These are phyloP conservation scores for Penicillium rolfsii DNA, from an alignment of 2,329 filamentous ascomycete species.

Conservation along the genomic window DNA sequence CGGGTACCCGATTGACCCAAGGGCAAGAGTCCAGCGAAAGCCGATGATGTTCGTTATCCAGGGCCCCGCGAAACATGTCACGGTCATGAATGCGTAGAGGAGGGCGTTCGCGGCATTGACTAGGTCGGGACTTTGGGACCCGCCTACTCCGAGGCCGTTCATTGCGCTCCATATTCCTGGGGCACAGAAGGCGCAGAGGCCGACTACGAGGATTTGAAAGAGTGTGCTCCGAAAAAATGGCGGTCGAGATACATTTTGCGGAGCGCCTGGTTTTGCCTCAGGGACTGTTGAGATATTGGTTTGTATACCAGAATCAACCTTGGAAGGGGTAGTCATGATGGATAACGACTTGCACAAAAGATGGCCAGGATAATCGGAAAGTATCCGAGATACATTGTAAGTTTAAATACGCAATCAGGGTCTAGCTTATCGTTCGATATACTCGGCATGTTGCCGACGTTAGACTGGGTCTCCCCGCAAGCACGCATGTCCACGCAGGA, in stretches of 20 bases:
- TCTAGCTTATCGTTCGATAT: background rate
- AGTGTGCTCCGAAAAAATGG: constrained; percentile 22
- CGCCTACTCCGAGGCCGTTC: constrained; percentile 49
- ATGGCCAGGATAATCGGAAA: background rate
- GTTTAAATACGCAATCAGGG: background rate
- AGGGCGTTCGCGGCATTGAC: background rate
- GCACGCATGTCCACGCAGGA: constrained; percentile 12
- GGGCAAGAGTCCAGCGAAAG: background rate
- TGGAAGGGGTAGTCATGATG: background rate
- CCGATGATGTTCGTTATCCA: background rate
- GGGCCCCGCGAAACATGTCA: background rate
- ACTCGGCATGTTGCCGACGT: background rate
- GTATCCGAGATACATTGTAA: background rate
- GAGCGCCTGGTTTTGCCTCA: background rate
- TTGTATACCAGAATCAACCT: background rate
- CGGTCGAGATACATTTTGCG: background rate
- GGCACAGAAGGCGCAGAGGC: constrained; percentile 47
- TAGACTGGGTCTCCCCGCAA: background rate
- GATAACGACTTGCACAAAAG: background rate
- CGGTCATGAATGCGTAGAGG: background rate
- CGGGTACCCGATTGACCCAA: constrained; percentile 49
- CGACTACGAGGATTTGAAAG: constrained; percentile 48
- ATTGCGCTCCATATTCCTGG: constrained; percentile 51
- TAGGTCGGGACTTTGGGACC: constrained; percentile 36
- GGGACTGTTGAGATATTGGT: background rate